Percentiles rank a stretch among this genome's conserved stretches.
Conservation (phyloP, 352 stramenopile species). For the Aphanomyces astaci region DNA sequence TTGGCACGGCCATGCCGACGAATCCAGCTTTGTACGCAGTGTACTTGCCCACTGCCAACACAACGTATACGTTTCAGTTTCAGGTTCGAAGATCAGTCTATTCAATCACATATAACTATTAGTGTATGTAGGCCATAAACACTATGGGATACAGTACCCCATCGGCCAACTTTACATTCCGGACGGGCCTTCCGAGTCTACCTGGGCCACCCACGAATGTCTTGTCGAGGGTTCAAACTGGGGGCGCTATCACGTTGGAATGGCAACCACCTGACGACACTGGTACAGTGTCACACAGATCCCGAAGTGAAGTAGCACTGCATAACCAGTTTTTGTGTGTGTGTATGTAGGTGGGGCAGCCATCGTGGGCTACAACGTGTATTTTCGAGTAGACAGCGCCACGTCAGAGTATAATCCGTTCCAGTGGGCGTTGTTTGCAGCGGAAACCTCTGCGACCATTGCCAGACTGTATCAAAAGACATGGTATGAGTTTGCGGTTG, state of each 20-base stretch:
- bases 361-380: conserved; percentile 14
- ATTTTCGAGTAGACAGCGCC: not conserved
- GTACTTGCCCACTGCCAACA: not conserved
- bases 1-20: not conserved
- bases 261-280: conserved; percentile 11
- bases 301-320: too few relatives aligned
- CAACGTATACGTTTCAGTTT: conserved; percentile 5
- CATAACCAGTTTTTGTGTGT: not conserved
- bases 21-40: conserved; percentile 1
- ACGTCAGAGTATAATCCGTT: not conserved
- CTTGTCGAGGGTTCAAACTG: not conserved
- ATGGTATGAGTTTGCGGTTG: conserved; percentile 1
- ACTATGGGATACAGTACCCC: not conserved
- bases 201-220: not conserved
- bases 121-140: conserved; percentile 1
- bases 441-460: not conserved
- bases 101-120: too few relatives aligned
- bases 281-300: not conserved
- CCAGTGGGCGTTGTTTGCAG: not conserved
- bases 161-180: not conserved
- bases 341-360: not conserved
- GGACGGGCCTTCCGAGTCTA: not conserved
- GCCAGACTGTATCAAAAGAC: not conserved
- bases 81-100: too few relatives aligned
- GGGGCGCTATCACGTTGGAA: not conserved